These are phyloP conservation scores for Populus hybrid DNA, from an alignment of 441 rosid species.

Conservation along the genomic window DNA sequence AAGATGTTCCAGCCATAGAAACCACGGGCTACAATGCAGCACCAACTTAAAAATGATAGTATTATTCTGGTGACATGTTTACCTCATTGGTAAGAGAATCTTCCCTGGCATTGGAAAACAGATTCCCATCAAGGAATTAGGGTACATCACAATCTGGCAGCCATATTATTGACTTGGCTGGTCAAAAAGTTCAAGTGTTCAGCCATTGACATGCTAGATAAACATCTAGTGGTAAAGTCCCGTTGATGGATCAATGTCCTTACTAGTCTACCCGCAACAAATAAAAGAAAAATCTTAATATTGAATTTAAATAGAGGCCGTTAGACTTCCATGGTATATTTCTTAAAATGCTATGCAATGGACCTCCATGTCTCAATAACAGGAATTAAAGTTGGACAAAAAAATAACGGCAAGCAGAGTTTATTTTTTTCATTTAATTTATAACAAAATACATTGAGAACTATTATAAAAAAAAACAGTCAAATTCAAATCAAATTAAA, in stretches of 20 bases:
- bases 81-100: background rate
- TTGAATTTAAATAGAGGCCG: background rate
- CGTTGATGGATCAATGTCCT: background rate
- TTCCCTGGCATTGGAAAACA: background rate
- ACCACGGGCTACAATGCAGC: background rate
- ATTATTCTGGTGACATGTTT: background rate
- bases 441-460: background rate
- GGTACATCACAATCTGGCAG: background rate
- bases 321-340: background rate
- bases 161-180: background rate
- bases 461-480: background rate
- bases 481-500: background rate
- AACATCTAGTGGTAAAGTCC: background rate
- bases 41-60: background rate
- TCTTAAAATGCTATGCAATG: background rate
- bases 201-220: background rate
- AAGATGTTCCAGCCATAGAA: background rate
- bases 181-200: background rate
- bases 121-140: background rate
- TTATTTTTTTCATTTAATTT: too few relatives aligned
- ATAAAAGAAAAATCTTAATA: too few relatives aligned
- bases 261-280: background rate
- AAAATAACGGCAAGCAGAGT: background rate
- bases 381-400: background rate
- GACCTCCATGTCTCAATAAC: background rate